These are phyloP conservation scores for Chaetomium olivaceum DNA, from an alignment of 2,329 filamentous ascomycete species.

Conservation along the genomic window DNA sequence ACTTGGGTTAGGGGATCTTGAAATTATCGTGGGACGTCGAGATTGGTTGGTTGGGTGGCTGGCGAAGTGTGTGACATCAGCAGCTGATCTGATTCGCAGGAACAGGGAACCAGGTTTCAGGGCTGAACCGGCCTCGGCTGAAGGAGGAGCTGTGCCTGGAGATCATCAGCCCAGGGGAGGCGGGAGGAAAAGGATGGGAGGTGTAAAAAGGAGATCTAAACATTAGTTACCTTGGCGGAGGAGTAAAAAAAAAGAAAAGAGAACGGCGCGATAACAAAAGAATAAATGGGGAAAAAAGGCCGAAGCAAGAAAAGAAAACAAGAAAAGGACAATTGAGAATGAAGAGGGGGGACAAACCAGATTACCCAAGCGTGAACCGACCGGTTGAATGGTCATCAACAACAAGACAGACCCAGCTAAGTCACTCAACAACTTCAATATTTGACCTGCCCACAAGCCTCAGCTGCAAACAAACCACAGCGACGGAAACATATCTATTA, in stretches of 20 bases:
- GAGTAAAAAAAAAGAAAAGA: neutral
- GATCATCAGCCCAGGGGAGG: neutral
- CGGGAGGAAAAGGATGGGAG: neutral
- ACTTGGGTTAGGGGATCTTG: neutral
- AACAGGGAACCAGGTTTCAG: neutral
- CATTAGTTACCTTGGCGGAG: neutral
- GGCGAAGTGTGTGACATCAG: conserved; percentile 4
- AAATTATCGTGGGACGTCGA: conserved; percentile 3
- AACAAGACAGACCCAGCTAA: neutral
- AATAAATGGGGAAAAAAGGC: neutral
- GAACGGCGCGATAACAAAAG: neutral
- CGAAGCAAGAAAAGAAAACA: too few species aligned
- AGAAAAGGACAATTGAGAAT: neutral
- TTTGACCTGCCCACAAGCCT: neutral
- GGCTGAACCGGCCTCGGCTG: neutral
- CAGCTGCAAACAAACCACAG: neutral
- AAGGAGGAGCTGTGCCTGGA: neutral
- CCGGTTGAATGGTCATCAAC: neutral
- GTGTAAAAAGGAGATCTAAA: neutral
- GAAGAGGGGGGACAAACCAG: neutral
- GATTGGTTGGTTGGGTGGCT: neutral
- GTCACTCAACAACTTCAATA: neutral
- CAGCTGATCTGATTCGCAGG: neutral
- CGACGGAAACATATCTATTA: neutral
- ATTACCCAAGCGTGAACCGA: neutral